phyloP scores from a whole-genome alignment of 148 eudicot genomes.

The Agrostemma githago region DNA sequence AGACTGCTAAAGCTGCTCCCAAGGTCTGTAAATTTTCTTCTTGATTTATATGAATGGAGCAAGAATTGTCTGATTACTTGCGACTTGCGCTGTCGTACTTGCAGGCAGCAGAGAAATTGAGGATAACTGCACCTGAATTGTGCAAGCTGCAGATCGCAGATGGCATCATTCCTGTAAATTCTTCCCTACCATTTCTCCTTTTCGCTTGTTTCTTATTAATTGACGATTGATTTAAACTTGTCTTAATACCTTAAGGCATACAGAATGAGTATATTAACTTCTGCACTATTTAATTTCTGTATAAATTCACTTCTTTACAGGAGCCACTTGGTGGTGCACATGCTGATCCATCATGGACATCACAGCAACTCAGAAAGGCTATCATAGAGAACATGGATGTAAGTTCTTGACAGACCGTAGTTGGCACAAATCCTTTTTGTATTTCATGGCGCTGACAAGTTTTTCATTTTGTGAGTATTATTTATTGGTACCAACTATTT shows the following conservation, averaged over 20 bases:
- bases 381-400: slow-evolving; percentile 75
- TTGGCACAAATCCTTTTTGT: not conserved
- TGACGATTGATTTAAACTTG: not conserved
- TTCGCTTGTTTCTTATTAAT: not conserved
- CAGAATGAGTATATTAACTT: not conserved
- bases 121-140: slow-evolving; percentile 66
- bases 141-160: slow-evolving; percentile 60
- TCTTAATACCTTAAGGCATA: not conserved
- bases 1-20: slow-evolving; percentile 75
- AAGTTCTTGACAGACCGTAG: slow-evolving; percentile 29
- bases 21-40: slow-evolving; percentile 39
- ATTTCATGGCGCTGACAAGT: not conserved
- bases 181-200: not conserved
- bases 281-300: not conserved
- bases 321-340: slow-evolving; percentile 96
- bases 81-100: slow-evolving; percentile 10
- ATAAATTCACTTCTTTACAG: slow-evolving; percentile 29
- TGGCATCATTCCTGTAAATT: slow-evolving; percentile 58
- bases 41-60: slow-evolving; percentile 6
- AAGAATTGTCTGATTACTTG: not conserved
- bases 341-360: slow-evolving; percentile 81
- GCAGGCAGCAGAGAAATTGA: slow-evolving; percentile 83
- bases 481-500: slow-evolving; percentile 9
- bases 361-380: slow-evolving; percentile 69
- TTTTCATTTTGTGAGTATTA: slow-evolving; percentile 3